These are phyloP conservation scores for Coemansia sp. DNA, from an alignment of 192 early-diverging fungal species.

Conservation along the genomic window DNA sequence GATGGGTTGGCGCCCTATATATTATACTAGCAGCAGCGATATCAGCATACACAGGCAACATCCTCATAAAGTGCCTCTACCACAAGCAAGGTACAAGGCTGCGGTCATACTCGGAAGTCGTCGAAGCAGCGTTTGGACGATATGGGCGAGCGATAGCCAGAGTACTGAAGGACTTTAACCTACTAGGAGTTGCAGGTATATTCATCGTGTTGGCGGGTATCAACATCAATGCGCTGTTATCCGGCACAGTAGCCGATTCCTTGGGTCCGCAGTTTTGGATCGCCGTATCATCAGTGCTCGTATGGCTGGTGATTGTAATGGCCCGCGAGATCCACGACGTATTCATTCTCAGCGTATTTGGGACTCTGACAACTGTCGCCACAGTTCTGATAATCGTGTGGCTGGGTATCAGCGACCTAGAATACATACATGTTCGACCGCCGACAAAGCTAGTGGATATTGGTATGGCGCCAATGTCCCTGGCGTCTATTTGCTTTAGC, in stretches of 20 bases:
- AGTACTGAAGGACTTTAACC: slow-evolving; percentile 62
- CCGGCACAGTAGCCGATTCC: slow-evolving; percentile 31
- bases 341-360: slow-evolving; percentile 74
- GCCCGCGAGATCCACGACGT: slow-evolving; percentile 83
- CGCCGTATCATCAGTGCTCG: slow-evolving; percentile 59
- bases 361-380: slow-evolving; percentile 70
- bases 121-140: slow-evolving; percentile 71
- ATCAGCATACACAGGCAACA: slow-evolving; percentile 70
- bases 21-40: slow-evolving; percentile 71
- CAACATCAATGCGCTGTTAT: slow-evolving; percentile 65
- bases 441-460: slow-evolving; percentile 43
- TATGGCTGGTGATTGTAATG: slow-evolving; percentile 74
- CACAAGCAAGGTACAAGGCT: slow-evolving; percentile 64
- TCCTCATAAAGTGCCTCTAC: slow-evolving; percentile 78
- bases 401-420: slow-evolving; percentile 37
- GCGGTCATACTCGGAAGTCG: slow-evolving; percentile 67
- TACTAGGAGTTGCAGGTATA: slow-evolving; percentile 68
- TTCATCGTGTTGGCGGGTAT: slow-evolving; percentile 78
- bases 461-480: slow-evolving; percentile 66
- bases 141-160: slow-evolving; percentile 62
- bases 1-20: slow-evolving; percentile 75
- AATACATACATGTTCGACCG: slow-evolving; percentile 18
- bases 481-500: slow-evolving; percentile 81
- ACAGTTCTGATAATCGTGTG: slow-evolving; percentile 72
- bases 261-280: slow-evolving; percentile 67